phyloP scores from a whole-genome alignment of 106 monocot genomes.

The Dendrobium nobile region DNA sequence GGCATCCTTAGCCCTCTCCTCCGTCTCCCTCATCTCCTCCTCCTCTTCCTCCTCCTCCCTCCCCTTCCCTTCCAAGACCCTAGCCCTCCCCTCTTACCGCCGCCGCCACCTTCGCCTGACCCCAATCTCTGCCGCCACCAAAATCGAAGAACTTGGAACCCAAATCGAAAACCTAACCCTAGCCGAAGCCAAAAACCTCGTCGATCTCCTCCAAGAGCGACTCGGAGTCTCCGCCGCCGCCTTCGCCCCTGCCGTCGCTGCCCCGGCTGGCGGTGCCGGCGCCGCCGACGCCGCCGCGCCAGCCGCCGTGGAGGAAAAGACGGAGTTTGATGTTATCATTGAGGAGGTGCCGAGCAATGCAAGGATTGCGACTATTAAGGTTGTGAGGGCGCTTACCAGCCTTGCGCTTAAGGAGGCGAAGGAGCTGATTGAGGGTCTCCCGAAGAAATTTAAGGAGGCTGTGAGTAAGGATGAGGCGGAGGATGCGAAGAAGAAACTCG shows the following conservation, averaged over 20 bases:
- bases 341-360: conserved; percentile 82
- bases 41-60: conserved; percentile 6
- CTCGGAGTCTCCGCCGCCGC: conserved; percentile 57
- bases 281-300: conserved; percentile 29
- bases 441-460: conserved; percentile 96
- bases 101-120: conserved; percentile 7
- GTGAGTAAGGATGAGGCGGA: conserved; percentile 83
- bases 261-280: conserved; percentile 26
- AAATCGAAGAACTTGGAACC: conserved; percentile 40
- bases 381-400: conserved; percentile 70
- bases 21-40: conserved; percentile 14
- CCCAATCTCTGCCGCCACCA: conserved; percentile 22
- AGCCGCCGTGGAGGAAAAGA: conserved; percentile 72
- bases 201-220: conserved; percentile 52
- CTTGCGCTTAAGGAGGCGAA: conserved; percentile 93
- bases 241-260: conserved; percentile 40
- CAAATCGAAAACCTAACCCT: conserved; percentile 44
- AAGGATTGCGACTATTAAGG: conserved; percentile 88
- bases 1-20: conserved; percentile 22
- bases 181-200: conserved; percentile 48
- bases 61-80: conserved; percentile 12
- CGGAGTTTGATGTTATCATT: conserved; percentile 91
- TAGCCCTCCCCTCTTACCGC: background rate
- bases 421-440: conserved; percentile 89
- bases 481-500: conserved; percentile 87